Evolutionary conservation across 2,329 filamentous ascomycete species (phyloP).

Genomic region (Nannizzia gypsea): DNA sequence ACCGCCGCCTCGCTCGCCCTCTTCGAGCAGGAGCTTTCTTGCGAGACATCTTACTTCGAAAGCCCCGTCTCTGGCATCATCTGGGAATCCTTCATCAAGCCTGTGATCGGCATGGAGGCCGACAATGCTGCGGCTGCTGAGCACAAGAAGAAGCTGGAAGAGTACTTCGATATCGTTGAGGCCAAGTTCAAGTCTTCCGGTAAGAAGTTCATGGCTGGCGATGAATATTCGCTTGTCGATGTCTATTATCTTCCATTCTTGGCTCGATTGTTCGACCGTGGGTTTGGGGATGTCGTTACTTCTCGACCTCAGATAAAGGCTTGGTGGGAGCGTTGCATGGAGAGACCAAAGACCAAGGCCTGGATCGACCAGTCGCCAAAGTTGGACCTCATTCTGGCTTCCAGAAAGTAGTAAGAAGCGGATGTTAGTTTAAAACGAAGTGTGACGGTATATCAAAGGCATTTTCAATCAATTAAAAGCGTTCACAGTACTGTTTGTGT

Average conservation of each 20-base stretch:
- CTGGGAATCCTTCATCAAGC: slow-evolving; percentile 39
- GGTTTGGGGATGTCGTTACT: slow-evolving; percentile 28
- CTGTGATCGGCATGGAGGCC: slow-evolving; percentile 32
- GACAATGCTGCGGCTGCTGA: slow-evolving; percentile 32
- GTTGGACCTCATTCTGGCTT: not conserved
- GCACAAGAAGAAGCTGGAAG: slow-evolving; percentile 29
- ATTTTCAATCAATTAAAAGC: not conserved
- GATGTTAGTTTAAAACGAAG: not conserved
- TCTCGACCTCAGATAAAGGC: slow-evolving; percentile 28
- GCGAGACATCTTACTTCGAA: slow-evolving; percentile 36
- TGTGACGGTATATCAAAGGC: not conserved
- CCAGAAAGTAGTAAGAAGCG: not conserved
- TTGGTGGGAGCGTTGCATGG: slow-evolving; percentile 27
- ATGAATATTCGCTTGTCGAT: slow-evolving; percentile 35
- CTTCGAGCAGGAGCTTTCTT: slow-evolving; percentile 36
- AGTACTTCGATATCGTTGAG: slow-evolving; percentile 32
- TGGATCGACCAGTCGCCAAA: slow-evolving; percentile 1
- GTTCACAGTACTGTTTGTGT: not conserved
- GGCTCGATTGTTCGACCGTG: slow-evolving; percentile 33
- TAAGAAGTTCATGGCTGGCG: slow-evolving; percentile 35
- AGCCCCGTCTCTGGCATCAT: slow-evolving; percentile 33
- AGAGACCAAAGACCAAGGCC: slow-evolving; percentile 5
- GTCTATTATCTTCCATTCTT: slow-evolving; percentile 40
- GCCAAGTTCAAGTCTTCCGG: slow-evolving; percentile 18
- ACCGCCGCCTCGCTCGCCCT: slow-evolving; percentile 29